Evolutionary conservation across 768 basidiomycete genomes (phyloP).

Genomic region (Podaxis sp.): DNA sequence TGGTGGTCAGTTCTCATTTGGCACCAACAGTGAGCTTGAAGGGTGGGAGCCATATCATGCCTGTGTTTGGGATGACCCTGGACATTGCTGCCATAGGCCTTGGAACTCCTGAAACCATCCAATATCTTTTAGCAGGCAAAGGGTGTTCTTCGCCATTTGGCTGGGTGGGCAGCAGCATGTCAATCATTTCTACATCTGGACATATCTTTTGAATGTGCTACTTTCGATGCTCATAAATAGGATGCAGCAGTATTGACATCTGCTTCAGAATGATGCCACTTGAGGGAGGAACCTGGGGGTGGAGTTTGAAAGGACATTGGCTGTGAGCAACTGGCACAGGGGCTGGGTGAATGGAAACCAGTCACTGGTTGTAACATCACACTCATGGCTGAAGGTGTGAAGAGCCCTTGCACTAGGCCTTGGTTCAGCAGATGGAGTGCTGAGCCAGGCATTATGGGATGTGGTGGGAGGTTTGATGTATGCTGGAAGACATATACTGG

Average conservation of each 20-base stretch:
- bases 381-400: conserved; percentile 79
- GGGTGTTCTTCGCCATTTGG: conserved; percentile 66
- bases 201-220: too few relatives aligned
- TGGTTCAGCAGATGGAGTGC: conserved; percentile 82
- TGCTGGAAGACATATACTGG: conserved; percentile 43
- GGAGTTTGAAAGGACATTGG: conserved; percentile 54
- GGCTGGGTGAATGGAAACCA: conserved; percentile 55
- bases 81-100: conserved; percentile 52
- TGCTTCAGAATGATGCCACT: conserved; percentile 46
- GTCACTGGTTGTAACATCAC: conserved; percentile 45
- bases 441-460: conserved; percentile 85
- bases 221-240: too few relatives aligned
- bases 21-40: too few relatives aligned
- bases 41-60: too few relatives aligned
- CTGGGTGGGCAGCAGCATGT: too few relatives aligned
- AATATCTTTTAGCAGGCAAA: conserved; percentile 67
- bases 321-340: conserved; percentile 46
- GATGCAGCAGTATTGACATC: conserved; percentile 52
- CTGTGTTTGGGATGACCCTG: conserved; percentile 34
- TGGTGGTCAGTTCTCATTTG: too few relatives aligned
- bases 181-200: too few relatives aligned
- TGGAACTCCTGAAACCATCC: too few relatives aligned
- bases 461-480: conserved; percentile 68
- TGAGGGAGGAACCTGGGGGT: conserved; percentile 45
- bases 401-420: conserved; percentile 83